Conservation (phyloP, 768 basidiomycete species). For the Suillus plorans region DNA sequence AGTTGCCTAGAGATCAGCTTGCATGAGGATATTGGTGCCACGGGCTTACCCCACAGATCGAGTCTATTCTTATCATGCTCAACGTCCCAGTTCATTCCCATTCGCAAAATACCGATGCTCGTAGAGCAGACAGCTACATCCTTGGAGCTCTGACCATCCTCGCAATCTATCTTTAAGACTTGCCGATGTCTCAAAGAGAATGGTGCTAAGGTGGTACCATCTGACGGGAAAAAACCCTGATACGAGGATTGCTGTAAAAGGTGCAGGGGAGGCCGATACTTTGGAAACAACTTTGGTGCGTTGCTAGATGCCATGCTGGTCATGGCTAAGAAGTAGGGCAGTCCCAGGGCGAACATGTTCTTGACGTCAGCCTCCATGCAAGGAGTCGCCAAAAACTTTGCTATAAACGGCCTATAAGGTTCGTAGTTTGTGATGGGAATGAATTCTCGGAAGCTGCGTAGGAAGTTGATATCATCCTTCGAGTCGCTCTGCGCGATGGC, state of each 20-base stretch:
- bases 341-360: slow-evolving; percentile 23
- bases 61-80: background rate
- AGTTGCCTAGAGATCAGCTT: background rate
- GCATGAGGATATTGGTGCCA: background rate
- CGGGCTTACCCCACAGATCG: background rate
- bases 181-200: background rate
- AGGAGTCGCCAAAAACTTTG: slow-evolving; percentile 8
- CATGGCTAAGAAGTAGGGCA: slow-evolving; percentile 20
- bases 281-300: slow-evolving; percentile 20
- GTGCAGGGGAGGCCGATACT: slow-evolving; percentile 12
- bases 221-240: background rate
- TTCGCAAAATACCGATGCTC: background rate
- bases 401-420: slow-evolving; percentile 21
- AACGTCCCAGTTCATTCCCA: background rate
- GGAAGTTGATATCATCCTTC: background rate
- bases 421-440: slow-evolving; percentile 23
- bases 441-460: slow-evolving; percentile 14
- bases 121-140: background rate
- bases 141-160: background rate
- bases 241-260: background rate
- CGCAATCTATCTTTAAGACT: background rate
- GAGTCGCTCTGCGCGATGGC: slow-evolving; percentile 1
- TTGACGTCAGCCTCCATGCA: slow-evolving; percentile 15
- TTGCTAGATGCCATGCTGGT: slow-evolving; percentile 22
- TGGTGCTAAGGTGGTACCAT: background rate